A percentile compares a stretch with the other conserved stretches of the same genome.
Conservation (phyloP, 2,329 filamentous ascomycete species). For the Claviceps citrina region DNA sequence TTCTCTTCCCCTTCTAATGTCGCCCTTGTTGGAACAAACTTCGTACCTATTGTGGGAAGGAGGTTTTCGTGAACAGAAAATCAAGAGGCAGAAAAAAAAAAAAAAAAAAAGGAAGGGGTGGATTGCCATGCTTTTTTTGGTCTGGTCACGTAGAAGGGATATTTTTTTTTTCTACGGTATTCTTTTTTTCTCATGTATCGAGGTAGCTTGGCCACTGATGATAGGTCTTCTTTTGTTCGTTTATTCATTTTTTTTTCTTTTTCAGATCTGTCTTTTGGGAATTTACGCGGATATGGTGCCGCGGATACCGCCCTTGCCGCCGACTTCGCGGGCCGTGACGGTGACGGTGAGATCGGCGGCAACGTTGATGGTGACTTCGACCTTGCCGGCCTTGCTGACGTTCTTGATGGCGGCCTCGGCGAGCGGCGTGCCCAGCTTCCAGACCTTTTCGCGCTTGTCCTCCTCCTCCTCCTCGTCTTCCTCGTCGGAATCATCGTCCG, state of each 20-base stretch:
- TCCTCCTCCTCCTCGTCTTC: constrained; percentile 62
- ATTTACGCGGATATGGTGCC: constrained; percentile 31
- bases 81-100: no score
- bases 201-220: no score
- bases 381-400: constrained; percentile 75
- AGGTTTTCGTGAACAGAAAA: no score
- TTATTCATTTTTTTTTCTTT: neutral
- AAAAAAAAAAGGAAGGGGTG: no score
- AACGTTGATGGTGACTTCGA: constrained; percentile 88
- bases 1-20: no score
- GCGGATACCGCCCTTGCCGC: constrained; percentile 70
- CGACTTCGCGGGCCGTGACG: constrained; percentile 71
- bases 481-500: constrained; percentile 49
- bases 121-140: no score
- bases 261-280: neutral
- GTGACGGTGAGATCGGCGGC: constrained; percentile 64
- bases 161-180: no score
- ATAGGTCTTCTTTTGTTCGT: no score
- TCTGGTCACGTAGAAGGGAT: no score
- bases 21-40: no score
- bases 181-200: no score
- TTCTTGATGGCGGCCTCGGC: constrained; percentile 74
- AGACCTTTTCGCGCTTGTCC: constrained; percentile 77
- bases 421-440: constrained; percentile 71
- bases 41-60: no score